A percentile compares a stretch with the other conserved stretches of the same genome.
Conservation (phyloP, 306 rosid species). For the Malus sieversii region DNA sequence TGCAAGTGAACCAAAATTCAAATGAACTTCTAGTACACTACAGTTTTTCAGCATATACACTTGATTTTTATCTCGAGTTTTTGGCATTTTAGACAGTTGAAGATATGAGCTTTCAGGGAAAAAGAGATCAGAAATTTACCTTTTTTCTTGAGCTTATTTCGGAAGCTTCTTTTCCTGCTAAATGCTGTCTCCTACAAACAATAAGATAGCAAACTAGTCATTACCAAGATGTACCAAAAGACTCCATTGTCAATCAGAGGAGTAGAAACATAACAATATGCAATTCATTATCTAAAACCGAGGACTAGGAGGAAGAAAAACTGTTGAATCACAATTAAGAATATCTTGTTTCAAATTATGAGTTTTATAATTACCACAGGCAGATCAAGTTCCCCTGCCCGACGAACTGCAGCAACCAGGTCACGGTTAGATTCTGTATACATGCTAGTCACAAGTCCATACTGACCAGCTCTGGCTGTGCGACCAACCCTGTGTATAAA, state of each 20-base stretch:
- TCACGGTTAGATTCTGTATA: slow-evolving; percentile 76
- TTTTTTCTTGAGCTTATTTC: slow-evolving; percentile 76
- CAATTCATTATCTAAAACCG: neutral
- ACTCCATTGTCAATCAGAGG: neutral
- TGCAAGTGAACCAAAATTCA: neutral
- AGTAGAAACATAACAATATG: neutral
- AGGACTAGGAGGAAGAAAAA: neutral
- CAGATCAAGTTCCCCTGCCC: slow-evolving; percentile 60
- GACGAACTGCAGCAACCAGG: slow-evolving; percentile 71
- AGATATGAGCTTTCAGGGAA: neutral
- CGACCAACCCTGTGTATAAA: slow-evolving; percentile 87
- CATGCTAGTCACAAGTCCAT: slow-evolving; percentile 74
- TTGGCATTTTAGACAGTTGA: neutral
- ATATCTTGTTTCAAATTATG: neutral
- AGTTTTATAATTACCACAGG: slow-evolving; percentile 58
- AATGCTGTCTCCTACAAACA: slow-evolving; percentile 79
- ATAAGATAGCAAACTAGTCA: slow-evolving; percentile 7
- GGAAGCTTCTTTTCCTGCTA: slow-evolving; percentile 93
- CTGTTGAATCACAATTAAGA: neutral
- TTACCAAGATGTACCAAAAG: neutral
- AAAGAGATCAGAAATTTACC: slow-evolving; percentile 20
- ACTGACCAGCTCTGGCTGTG: slow-evolving; percentile 91
- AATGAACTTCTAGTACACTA: neutral
- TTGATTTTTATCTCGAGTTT: neutral
- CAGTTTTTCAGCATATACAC: neutral